Evolutionary conservation across 441 rosid species (phyloP), one percentile per base, ranked within the genome.

Genomic region (Adansonia rubrostipa): DNA sequence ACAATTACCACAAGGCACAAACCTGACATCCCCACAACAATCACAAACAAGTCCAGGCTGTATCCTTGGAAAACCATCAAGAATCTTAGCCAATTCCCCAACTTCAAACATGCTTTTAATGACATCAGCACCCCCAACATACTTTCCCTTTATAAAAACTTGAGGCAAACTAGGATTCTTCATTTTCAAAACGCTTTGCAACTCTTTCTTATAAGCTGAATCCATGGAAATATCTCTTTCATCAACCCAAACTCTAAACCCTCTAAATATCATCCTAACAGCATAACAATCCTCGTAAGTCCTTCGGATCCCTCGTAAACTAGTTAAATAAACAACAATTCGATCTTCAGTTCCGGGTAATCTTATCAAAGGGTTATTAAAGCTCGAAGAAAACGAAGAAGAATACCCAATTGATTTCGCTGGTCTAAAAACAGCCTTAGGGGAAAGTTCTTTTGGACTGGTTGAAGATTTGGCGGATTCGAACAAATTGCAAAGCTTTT

Each of bases 171-270:
- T 15, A 72, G 87, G 94, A 71, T 51, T 83, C 78, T 84, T 91
- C 80, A 88, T 91, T 2, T 89, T 91, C 82, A 93, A 75, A 20
- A 92, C 88, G 9, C 85, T 80, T 81, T 83, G 91, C 57, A 96
- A 78, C 85, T 96, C 99, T 81, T 87, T 91, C 92, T 76, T 92
- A 13, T 91, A 93, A 3, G 89, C 98, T 0, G 87, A 79, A 84
- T 96, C 97, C 98, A 96, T 96, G 0, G 97, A 93, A 1, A 96
- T 77, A 80, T 96, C 99, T 40, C 98, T 87, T 81, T 96, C 97
- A 75, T 96, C 99, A 2, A 96, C 80, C 95, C 94, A 92, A 77
- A 92, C 92, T 67, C 99, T 86, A 84, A 95, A 95, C 71, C 97
- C 96, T 84, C 90, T 90, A 79, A 95, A 93, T 17, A 93, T 92